A percentile compares a stretch with the other conserved stretches of the same genome.
phyloP scores from a whole-genome alignment of 2,329 filamentous ascomycete species.

The Myriosclerotinia scirpicola region DNA sequence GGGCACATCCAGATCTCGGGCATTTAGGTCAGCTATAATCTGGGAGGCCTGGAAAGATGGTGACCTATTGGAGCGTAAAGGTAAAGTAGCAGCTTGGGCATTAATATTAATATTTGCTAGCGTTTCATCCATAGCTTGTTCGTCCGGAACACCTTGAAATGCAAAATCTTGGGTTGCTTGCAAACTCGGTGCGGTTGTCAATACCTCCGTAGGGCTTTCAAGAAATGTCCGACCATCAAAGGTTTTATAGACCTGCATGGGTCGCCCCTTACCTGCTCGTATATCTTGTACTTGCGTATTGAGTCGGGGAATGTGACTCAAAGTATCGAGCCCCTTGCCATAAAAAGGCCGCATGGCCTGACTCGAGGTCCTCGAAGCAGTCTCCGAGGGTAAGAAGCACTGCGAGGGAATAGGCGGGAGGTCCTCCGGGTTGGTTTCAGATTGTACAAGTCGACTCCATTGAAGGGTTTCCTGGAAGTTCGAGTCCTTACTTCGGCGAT shows the following conservation, averaged over 20 bases:
- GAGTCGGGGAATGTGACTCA: conserved; percentile 34
- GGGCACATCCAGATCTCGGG: conserved; percentile 21
- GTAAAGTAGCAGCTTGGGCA: conserved; percentile 17
- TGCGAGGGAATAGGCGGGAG: conserved; percentile 42
- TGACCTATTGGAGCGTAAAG: conserved; percentile 20
- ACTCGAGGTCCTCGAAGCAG: conserved; percentile 36
- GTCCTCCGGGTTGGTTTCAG: conserved; percentile 31
- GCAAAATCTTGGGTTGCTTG: conserved; percentile 30
- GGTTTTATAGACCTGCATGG: conserved; percentile 37
- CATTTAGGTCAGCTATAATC: background rate
- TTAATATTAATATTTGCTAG: conserved; percentile 28
- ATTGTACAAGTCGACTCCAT: conserved; percentile 35
- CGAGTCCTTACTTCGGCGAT: conserved; percentile 19
- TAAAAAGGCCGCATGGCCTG: conserved; percentile 36
- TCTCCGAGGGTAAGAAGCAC: conserved; percentile 41
- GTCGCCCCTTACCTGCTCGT: conserved; percentile 22
- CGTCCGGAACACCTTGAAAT: conserved; percentile 21
- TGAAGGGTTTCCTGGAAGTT: conserved; percentile 36
- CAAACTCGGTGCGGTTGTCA: conserved; percentile 33
- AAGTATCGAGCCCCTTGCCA: conserved; percentile 34
- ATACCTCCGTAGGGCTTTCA: conserved; percentile 38
- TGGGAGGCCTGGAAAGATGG: background rate
- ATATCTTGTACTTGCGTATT: conserved; percentile 19
- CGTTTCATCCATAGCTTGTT: conserved; percentile 4
- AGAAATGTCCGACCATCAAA: conserved; percentile 32